phyloP scores from a whole-genome alignment of 306 rosid genomes.

The Elaeagnus macrophylla region DNA sequence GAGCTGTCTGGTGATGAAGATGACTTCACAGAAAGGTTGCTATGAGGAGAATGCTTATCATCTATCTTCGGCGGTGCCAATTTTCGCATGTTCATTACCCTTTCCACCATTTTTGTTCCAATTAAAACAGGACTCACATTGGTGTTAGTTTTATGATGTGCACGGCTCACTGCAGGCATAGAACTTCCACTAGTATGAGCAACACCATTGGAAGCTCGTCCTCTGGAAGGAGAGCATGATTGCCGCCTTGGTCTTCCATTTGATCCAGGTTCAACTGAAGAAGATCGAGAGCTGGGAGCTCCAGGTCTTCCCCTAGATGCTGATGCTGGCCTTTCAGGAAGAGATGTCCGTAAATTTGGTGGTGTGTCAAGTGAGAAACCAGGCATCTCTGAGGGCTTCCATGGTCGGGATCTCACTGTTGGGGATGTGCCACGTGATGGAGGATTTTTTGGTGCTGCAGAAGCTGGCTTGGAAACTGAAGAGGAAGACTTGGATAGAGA shows the following conservation, averaged over 20 bases:
- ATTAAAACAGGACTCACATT: slow-evolving; percentile 72
- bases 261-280: slow-evolving; percentile 74
- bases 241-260: slow-evolving; percentile 74
- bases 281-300: slow-evolving; percentile 73
- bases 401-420: slow-evolving; percentile 75
- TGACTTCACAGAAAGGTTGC: slow-evolving; percentile 73
- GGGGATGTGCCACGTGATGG: slow-evolving; percentile 89
- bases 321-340: slow-evolving; percentile 83
- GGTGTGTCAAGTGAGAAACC: slow-evolving; percentile 92
- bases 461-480: slow-evolving; percentile 49
- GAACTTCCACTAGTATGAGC: slow-evolving; percentile 70
- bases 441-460: slow-evolving; percentile 41
- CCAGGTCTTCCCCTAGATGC: slow-evolving; percentile 94
- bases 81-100: slow-evolving; percentile 88
- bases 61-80: slow-evolving; percentile 79
- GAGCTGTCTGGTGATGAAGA: slow-evolving; percentile 81
- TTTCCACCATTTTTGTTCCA: slow-evolving; percentile 92
- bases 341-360: slow-evolving; percentile 79
- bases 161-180: slow-evolving; percentile 78
- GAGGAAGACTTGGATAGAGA: slow-evolving; percentile 39
- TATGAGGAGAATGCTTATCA: slow-evolving; percentile 68
- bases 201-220: slow-evolving; percentile 57
- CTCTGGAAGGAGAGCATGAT: slow-evolving; percentile 97
- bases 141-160: slow-evolving; percentile 53
- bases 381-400: slow-evolving; percentile 96